phyloP scores from a whole-genome alignment of 495 filamentous ascomycete genomes.

The Annulohypoxylon maeteangense region DNA sequence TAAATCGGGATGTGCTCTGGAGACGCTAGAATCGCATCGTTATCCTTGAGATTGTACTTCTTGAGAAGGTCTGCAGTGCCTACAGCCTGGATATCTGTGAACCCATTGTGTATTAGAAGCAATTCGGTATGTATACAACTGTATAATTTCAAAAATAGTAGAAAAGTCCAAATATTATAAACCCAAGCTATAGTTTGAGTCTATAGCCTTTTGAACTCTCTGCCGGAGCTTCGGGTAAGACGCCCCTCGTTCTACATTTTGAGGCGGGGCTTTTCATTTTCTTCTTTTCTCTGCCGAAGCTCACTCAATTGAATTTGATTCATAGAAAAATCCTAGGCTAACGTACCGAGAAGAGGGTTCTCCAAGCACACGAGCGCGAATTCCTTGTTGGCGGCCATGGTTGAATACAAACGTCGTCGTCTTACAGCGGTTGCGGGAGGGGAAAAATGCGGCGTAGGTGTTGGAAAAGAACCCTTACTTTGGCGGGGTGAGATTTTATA shows the following conservation, averaged over 20 bases:
- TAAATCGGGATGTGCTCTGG: slow-evolving; percentile 88
- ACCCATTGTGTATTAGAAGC: slow-evolving; percentile 18
- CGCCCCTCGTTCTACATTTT: background rate
- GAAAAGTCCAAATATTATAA: background rate
- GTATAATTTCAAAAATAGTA: background rate
- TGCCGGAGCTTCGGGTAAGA: slow-evolving; percentile 8
- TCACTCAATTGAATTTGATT: slow-evolving; percentile 33
- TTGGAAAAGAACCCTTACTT: slow-evolving; percentile 19
- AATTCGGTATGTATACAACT: background rate
- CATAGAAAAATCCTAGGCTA: background rate
- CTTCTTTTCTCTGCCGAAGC: background rate
- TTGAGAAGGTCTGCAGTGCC: slow-evolving; percentile 83
- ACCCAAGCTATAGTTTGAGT: background rate
- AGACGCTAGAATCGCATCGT: slow-evolving; percentile 97
- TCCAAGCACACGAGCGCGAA: slow-evolving; percentile 90
- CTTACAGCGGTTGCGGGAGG: background rate
- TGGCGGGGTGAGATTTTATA: slow-evolving; percentile 48
- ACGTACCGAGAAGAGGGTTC: slow-evolving; percentile 93
- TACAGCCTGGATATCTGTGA: slow-evolving; percentile 90
- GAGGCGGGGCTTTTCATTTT: background rate
- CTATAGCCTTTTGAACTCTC: background rate
- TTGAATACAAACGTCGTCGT: slow-evolving; percentile 43
- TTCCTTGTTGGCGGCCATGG: slow-evolving; percentile 77
- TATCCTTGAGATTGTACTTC: slow-evolving; percentile 92
- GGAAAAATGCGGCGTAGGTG: slow-evolving; percentile 13